Percentiles rank a stretch among this genome's conserved stretches.
phyloP scores from a whole-genome alignment of 805 yeast species.

The Blastobotrys mokoenaii region DNA sequence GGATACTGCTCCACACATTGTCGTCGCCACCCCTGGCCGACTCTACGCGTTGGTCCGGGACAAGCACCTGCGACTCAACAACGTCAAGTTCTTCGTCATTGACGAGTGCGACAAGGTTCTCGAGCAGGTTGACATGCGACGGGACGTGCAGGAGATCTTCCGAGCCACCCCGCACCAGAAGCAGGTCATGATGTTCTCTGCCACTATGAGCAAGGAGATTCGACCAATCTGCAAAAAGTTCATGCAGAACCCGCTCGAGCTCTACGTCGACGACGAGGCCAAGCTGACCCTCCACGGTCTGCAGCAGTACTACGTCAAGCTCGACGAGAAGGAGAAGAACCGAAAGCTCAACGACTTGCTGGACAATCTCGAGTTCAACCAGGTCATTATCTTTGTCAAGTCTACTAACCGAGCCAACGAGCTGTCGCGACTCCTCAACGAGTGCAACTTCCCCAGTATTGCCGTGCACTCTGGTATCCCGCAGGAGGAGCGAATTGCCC shows the following conservation, averaged over 20 bases:
- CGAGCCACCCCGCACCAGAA: constrained; percentile 96
- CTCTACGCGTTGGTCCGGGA: constrained; percentile 89
- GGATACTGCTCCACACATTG: constrained; percentile 92
- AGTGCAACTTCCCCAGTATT: constrained; percentile 93
- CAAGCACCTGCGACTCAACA: constrained; percentile 75
- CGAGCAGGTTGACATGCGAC: constrained; percentile 88
- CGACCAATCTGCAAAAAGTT: constrained; percentile 96
- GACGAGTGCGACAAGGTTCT: constrained; percentile 98
- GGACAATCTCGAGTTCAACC: constrained; percentile 93
- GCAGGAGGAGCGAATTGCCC: constrained; percentile 96
- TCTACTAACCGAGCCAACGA: constrained; percentile 88
- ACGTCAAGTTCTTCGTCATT: constrained; percentile 87
- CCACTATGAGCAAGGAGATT: constrained; percentile 88
- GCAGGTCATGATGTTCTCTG: constrained; percentile 99
- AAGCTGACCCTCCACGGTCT: constrained; percentile 96
- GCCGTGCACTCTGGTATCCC: constrained; percentile 93
- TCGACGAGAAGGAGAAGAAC: constrained; percentile 88
- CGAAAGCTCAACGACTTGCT: constrained; percentile 83
- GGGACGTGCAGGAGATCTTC: constrained; percentile 97
- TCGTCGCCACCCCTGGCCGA: constrained; percentile 98
- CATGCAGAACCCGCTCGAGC: constrained; percentile 96
- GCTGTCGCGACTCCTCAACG: constrained; percentile 78
- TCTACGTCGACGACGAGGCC: constrained; percentile 95
- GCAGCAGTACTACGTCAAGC: constrained; percentile 90
- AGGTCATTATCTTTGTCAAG: constrained; percentile 92